Evolutionary conservation across 192 early-diverging fungal genomes (phyloP).

Genomic region (Kappamyces sp.): DNA sequence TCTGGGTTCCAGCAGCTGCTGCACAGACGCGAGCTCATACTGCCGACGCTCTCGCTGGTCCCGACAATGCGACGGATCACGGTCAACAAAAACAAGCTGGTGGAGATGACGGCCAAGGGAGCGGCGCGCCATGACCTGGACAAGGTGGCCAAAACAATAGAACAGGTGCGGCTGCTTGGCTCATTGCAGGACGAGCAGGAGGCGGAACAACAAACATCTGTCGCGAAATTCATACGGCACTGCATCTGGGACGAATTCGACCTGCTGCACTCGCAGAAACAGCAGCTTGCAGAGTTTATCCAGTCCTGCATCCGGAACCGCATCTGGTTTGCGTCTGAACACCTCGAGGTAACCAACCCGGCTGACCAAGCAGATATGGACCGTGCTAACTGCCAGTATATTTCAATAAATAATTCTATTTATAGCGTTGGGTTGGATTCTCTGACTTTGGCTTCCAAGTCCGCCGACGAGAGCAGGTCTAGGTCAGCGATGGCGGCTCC

Average conservation of each 20-base stretch:
- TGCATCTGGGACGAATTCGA: conserved; percentile 14
- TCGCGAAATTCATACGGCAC: not conserved
- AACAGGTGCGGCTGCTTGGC: not conserved
- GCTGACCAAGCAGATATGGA: too few relatives aligned
- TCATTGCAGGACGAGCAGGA: conserved; percentile 2
- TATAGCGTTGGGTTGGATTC: not conserved
- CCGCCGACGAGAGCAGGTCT: not conserved
- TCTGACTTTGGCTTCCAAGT: conserved; percentile 1
- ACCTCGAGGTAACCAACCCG: too few relatives aligned
- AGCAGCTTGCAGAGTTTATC: not conserved
- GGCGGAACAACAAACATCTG: conserved; percentile 4
- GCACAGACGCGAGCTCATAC: conserved; percentile 5
- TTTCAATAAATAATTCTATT: conserved; percentile 2
- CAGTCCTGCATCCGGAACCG: conserved; percentile 11
- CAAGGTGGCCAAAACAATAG: conserved; percentile 8
- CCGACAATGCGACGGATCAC: not conserved
- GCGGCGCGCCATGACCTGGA: conserved; percentile 8
- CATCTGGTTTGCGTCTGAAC: not conserved
- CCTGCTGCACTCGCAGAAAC: conserved; percentile 5
- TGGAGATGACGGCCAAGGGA: conserved; percentile 6
- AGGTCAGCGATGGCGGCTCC: not conserved
- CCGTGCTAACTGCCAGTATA: not conserved
- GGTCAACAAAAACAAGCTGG: conserved; percentile 11
- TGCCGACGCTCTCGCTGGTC: not conserved
- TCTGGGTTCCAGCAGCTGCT: conserved; percentile 12